Conservation (phyloP, 129 eudicot genomes). For the Arctium lappa region DNA sequence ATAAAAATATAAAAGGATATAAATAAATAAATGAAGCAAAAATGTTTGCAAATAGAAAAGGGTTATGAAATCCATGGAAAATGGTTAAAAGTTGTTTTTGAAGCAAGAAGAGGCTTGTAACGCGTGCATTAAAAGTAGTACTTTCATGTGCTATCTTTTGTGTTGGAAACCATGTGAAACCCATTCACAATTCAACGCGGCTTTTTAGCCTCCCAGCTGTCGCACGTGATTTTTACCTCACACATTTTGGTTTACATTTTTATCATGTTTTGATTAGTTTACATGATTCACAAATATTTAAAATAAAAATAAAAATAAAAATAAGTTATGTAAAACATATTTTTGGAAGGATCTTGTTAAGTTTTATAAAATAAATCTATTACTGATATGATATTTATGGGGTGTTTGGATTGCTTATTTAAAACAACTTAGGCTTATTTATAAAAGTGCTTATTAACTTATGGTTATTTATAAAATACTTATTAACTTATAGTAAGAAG, state of each 20-base stretch:
- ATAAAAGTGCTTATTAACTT: too few relatives aligned
- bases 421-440: too few relatives aligned
- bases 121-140: constrained; percentile 23
- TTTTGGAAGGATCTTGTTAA: not conserved
- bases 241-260: not conserved
- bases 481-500: too few relatives aligned
- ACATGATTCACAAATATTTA: not conserved
- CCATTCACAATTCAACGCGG: constrained; percentile 17
- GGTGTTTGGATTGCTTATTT: too few relatives aligned
- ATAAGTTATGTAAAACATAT: not conserved
- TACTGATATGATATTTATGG: too few relatives aligned
- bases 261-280: not conserved
- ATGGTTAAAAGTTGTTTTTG: constrained; percentile 21
- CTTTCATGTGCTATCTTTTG: not conserved
- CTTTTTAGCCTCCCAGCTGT: constrained; percentile 30
- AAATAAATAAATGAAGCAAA: not conserved
- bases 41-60: not conserved
- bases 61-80: constrained; percentile 6
- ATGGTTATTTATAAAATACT: too few relatives aligned
- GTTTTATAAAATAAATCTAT: too few relatives aligned
- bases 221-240: constrained; percentile 19
- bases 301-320: too few relatives aligned
- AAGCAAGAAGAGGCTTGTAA: constrained; percentile 23
- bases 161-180: constrained; percentile 32
- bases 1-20: too few relatives aligned